phyloP scores from a whole-genome alignment of 2,329 filamentous ascomycete genomes.

The Allantophomopsis lycopodina region DNA sequence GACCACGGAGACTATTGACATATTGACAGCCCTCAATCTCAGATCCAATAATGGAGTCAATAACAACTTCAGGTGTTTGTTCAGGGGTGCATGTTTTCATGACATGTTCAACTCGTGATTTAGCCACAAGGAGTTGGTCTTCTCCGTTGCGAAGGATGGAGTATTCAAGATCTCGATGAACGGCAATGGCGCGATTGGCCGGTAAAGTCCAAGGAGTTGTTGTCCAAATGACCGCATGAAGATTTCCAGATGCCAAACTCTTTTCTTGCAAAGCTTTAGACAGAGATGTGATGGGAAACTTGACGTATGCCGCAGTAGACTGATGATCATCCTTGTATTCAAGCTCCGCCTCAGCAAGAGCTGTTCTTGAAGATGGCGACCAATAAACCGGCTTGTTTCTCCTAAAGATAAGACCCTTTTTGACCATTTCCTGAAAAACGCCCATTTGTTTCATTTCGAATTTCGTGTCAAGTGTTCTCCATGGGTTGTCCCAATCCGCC shows the following conservation, averaged over 20 bases:
- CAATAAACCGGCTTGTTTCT: slow-evolving; percentile 77
- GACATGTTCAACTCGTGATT: slow-evolving; percentile 51
- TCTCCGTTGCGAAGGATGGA: slow-evolving; percentile 42
- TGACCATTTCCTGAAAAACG: slow-evolving; percentile 64
- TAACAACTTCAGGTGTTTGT: slow-evolving; percentile 26
- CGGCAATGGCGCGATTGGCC: slow-evolving; percentile 79
- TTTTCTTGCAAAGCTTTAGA: slow-evolving; percentile 27
- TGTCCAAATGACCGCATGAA: slow-evolving; percentile 92
- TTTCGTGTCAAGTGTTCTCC: slow-evolving; percentile 64
- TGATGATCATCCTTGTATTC: slow-evolving; percentile 68
- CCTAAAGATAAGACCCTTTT: slow-evolving; percentile 60
- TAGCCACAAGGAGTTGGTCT: slow-evolving; percentile 57
- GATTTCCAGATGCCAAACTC: slow-evolving; percentile 24
- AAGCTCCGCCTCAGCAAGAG: slow-evolving; percentile 71
- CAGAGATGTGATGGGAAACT: slow-evolving; percentile 50
- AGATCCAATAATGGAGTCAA: slow-evolving; percentile 45
- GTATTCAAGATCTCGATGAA: slow-evolving; percentile 65
- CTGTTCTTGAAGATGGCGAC: slow-evolving; percentile 67
- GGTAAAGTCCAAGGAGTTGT: slow-evolving; percentile 97
- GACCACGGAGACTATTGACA: slow-evolving; percentile 52
- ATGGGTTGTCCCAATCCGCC: slow-evolving; percentile 65
- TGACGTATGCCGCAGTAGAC: slow-evolving; percentile 65
- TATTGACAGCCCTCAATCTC: slow-evolving; percentile 56
- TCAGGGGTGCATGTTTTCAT: slow-evolving; percentile 26
- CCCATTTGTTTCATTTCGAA: slow-evolving; percentile 66